phyloP scores from a whole-genome alignment of 495 filamentous ascomycete genomes.

The Cercophora scortea region DNA sequence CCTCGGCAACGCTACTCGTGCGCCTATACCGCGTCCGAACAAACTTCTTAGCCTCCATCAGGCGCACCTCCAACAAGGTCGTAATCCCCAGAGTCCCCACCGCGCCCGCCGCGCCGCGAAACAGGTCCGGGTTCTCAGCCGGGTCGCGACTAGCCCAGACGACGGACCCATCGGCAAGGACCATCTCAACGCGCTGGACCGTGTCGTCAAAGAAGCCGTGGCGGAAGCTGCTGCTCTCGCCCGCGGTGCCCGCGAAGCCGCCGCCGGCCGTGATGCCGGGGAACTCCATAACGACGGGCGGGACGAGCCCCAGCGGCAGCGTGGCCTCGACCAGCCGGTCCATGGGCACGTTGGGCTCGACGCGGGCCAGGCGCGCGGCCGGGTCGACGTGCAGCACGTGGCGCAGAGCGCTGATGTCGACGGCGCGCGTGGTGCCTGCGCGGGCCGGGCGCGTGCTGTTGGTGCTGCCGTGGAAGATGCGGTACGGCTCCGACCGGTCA shows the following conservation, averaged over 20 bases:
- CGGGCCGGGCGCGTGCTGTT: slow-evolving; percentile 60
- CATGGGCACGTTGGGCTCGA: slow-evolving; percentile 62
- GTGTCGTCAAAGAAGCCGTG: slow-evolving; percentile 53
- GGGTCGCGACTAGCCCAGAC: slow-evolving; percentile 22
- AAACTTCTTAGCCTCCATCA: slow-evolving; percentile 45
- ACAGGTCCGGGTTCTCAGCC: slow-evolving; percentile 40
- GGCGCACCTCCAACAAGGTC: slow-evolving; percentile 46
- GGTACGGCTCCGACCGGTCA: slow-evolving; percentile 52
- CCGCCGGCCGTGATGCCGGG: slow-evolving; percentile 61
- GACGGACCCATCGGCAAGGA: slow-evolving; percentile 48
- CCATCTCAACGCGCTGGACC: slow-evolving; percentile 50
- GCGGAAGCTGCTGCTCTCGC: slow-evolving; percentile 52
- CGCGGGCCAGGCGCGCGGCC: slow-evolving; percentile 35
- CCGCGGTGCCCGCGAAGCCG: slow-evolving; percentile 52
- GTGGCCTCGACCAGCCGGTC: slow-evolving; percentile 48
- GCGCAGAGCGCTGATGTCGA: slow-evolving; percentile 34
- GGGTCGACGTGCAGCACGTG: slow-evolving; percentile 35
- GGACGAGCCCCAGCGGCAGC: slow-evolving; percentile 42
- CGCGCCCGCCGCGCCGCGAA: slow-evolving; percentile 47
- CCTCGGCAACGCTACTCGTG: slow-evolving; percentile 33
- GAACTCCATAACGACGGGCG: slow-evolving; percentile 55
- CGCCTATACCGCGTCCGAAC: slow-evolving; percentile 50
- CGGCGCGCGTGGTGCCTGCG: slow-evolving; percentile 14
- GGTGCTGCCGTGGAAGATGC: slow-evolving; percentile 70
- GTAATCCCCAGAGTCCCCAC: slow-evolving; percentile 50